phyloP scores from a whole-genome alignment of 2,329 filamentous ascomycete species.

The Aspergillus novofumigatus region DNA sequence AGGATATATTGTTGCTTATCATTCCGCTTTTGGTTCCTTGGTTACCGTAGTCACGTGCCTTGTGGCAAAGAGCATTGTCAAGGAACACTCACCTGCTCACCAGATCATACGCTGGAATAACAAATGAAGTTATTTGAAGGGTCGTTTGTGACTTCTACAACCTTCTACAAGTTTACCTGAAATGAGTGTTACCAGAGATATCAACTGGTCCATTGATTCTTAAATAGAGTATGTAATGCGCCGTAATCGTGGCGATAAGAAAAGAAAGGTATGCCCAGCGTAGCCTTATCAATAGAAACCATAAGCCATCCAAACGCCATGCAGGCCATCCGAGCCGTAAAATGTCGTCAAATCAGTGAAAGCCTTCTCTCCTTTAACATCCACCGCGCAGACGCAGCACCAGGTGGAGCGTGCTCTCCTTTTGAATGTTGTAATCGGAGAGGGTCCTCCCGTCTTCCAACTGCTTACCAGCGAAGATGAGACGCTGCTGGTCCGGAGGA shows the following conservation, averaged over 20 bases:
- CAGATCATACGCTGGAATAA: neutral
- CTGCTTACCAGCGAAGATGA: slow-evolving; percentile 69
- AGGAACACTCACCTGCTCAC: neutral
- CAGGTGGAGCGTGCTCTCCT: slow-evolving; percentile 62
- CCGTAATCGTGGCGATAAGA: slow-evolving; percentile 15
- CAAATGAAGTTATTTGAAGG: neutral
- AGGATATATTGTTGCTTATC: neutral
- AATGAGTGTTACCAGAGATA: slow-evolving; percentile 1
- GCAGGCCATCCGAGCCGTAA: slow-evolving; percentile 29
- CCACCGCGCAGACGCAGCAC: slow-evolving; percentile 47
- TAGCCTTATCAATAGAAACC: slow-evolving; percentile 18
- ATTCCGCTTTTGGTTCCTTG: slow-evolving; percentile 1
- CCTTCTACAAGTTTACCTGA: neutral
- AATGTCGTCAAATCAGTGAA: slow-evolving; percentile 18
- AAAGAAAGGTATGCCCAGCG: slow-evolving; percentile 22
- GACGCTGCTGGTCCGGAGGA: slow-evolving; percentile 65
- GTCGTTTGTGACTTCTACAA: neutral
- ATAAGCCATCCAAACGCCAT: slow-evolving; percentile 36
- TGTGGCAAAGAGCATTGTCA: slow-evolving; percentile 1
- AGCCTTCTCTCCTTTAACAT: slow-evolving; percentile 25
- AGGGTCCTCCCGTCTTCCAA: slow-evolving; percentile 49
- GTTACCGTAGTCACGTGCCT: slow-evolving; percentile 5
- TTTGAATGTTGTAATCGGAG: slow-evolving; percentile 54
- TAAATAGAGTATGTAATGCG: slow-evolving; percentile 17
- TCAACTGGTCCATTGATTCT: slow-evolving; percentile 3